Base-by-base conservation (phyloP, 2,329 filamentous ascomycete species). In the Sporothrix humicola region DNA sequence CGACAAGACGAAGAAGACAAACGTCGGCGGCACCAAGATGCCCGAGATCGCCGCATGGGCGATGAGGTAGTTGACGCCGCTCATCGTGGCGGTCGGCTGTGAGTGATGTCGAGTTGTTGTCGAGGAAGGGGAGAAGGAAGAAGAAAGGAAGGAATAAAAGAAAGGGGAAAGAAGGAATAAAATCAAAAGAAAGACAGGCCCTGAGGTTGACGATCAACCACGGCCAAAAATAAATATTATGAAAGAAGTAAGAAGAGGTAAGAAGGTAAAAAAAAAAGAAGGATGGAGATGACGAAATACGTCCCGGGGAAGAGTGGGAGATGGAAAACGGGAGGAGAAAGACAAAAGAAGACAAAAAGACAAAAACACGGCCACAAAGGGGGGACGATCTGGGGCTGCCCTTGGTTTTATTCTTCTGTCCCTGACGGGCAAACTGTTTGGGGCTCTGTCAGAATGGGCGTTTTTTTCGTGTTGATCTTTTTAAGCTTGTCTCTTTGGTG, bases 1-100 rank as follows among this genome's bases (percentile, higher is more conserved):
- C 44, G 73, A 75, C 26, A 79, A 46, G 65, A 74, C 44, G 74
- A 74, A 77, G 42, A 79, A 15, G 20, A 78, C 61, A n/a, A 75
- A 50, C 15, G 78, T 63, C 0, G 78, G 77, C 9, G 48, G 72
- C 73, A 77, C 58, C 26, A 74, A 73, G 23, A 79, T 59, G 48
- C 73, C 78, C 2, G 20, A 10, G 9, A 76, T 13, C 26, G 12
- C 72, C 20, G 50, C 46, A 10, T 71, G 59, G 52, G n/a, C 56
- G 15, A 66, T 59, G 13, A 12, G 8, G 61, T 44, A 72, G 12
- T 17, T n/a, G 8, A 31, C 12, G 17, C 9, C 8, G 46, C 1
- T n/a, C 42, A 65, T 52, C 15, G 65, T 68, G 46, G 44, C 13
- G 20, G 20, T 12, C 6, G 20, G 23, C 23, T 26, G 23, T 26